These are phyloP conservation scores for Trichoderma sp. DNA, from an alignment of 2,329 filamentous ascomycete genomes.

Conservation along the genomic window DNA sequence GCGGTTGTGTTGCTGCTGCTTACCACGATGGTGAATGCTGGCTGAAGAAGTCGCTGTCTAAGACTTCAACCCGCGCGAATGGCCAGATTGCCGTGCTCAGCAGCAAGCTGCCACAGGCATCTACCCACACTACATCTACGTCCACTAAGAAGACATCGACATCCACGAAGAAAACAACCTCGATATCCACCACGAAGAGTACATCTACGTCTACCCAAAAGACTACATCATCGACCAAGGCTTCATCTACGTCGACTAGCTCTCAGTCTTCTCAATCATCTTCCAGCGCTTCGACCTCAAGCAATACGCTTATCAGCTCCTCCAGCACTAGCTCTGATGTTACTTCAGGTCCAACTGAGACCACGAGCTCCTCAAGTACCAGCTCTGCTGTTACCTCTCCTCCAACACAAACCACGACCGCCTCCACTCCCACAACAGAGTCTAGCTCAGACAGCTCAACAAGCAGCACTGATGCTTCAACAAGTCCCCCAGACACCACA, in stretches of 20 bases:
- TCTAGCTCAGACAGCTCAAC: background rate
- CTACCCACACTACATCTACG: background rate
- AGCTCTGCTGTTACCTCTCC: background rate
- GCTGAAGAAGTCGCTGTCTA: background rate
- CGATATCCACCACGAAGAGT: background rate
- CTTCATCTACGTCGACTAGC: background rate
- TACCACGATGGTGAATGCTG: conserved; percentile 1
- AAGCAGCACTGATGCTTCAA: background rate
- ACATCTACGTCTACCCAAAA: background rate
- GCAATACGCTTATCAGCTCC: background rate
- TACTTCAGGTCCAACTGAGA: background rate
- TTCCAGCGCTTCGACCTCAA: background rate
- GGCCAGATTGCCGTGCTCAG: background rate
- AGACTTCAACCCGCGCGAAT: background rate
- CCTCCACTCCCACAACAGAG: background rate
- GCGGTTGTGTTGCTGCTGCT: background rate
- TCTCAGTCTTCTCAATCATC: background rate
- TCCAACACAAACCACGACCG: background rate
- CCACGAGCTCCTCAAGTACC: background rate
- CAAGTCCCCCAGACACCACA: background rate
- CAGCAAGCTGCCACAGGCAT: background rate
- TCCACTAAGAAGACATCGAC: background rate
- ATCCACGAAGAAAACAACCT: background rate
- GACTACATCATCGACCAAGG: background rate
- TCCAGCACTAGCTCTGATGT: background rate